A percentile compares a stretch with the other conserved stretches of the same genome.
Conservation (phyloP, 108 stramenopile genomes). For the Cylindrotheca fusiformis region DNA sequence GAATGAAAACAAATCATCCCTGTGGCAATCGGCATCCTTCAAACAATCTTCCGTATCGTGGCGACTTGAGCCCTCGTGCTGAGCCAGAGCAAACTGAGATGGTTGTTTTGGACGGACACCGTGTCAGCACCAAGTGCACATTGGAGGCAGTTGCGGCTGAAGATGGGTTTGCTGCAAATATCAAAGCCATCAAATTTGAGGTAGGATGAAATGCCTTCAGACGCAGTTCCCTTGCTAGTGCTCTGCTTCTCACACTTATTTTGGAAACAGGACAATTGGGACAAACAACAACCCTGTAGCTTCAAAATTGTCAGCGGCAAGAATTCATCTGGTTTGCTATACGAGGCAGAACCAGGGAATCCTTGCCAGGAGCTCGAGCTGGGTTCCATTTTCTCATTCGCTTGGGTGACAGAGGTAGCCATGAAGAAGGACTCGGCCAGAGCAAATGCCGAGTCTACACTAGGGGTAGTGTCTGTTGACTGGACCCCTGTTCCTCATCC, state of each 20-base stretch:
- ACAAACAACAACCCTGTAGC: neutral
- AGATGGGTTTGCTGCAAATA: conserved; percentile 33
- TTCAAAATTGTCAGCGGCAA: conserved; percentile 17
- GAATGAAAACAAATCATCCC: conserved; percentile 43
- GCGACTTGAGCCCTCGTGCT: conserved; percentile 2
- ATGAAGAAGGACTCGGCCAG: conserved; percentile 25
- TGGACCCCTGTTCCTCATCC: conserved; percentile 59
- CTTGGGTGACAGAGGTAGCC: conserved; percentile 38
- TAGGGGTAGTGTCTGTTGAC: conserved; percentile 56
- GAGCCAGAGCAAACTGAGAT: conserved; percentile 24
- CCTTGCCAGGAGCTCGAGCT: conserved; percentile 17
- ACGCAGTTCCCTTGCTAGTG: neutral
- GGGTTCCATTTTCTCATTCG: conserved; percentile 53
- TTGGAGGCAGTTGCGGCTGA: conserved; percentile 40
- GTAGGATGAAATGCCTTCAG: conserved; percentile 17
- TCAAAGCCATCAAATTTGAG: conserved; percentile 51
- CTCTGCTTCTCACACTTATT: neutral
- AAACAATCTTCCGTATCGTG: conserved; percentile 23
- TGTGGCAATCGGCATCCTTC: conserved; percentile 59
- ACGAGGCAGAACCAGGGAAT: conserved; percentile 17
- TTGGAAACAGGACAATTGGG: neutral
- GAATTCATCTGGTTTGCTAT: conserved; percentile 21
- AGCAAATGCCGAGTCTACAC: conserved; percentile 29
- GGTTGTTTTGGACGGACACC: conserved; percentile 55
- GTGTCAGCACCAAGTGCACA: conserved; percentile 39